Conservation (phyloP, 129 eudicot species). For the Lactuca sativa region DNA sequence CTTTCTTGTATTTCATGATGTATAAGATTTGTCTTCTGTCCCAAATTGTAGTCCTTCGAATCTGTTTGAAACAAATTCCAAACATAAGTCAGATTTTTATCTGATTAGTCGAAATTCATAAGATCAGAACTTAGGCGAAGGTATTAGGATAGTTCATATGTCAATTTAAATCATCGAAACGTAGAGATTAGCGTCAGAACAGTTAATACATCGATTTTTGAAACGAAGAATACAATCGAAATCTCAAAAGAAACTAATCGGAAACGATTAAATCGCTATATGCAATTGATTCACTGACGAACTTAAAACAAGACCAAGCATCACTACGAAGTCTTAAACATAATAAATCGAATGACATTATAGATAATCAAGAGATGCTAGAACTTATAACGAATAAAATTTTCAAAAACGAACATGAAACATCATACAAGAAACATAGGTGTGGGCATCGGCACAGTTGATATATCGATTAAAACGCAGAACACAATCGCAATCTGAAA, state of each 20-base stretch:
- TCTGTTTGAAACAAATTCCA: constrained; percentile 16
- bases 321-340: not conserved
- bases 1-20: constrained; percentile 57
- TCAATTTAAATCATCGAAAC: no score
- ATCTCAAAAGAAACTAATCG: not conserved
- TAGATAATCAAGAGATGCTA: not conserved
- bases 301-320: not conserved
- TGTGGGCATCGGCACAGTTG: constrained; percentile 1
- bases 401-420: not conserved
- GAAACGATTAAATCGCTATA: not conserved
- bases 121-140: not conserved
- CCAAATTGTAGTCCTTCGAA: constrained; percentile 13
- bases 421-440: constrained; percentile 3
- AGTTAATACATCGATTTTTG: not conserved
- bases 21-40: constrained; percentile 2
- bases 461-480: not conserved
- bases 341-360: not conserved
- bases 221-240: constrained; percentile 4
- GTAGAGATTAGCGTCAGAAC: no score
- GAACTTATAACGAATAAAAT: not conserved
- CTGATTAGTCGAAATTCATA: not conserved
- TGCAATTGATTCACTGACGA: not conserved
- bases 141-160: no score
- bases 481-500: constrained; percentile 12
- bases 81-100: not conserved